A percentile compares a stretch with the other conserved stretches of the same genome.
These are phyloP conservation scores for Onygenales sp. DNA, from an alignment of 2,329 filamentous ascomycete species.

Conservation along the genomic window DNA sequence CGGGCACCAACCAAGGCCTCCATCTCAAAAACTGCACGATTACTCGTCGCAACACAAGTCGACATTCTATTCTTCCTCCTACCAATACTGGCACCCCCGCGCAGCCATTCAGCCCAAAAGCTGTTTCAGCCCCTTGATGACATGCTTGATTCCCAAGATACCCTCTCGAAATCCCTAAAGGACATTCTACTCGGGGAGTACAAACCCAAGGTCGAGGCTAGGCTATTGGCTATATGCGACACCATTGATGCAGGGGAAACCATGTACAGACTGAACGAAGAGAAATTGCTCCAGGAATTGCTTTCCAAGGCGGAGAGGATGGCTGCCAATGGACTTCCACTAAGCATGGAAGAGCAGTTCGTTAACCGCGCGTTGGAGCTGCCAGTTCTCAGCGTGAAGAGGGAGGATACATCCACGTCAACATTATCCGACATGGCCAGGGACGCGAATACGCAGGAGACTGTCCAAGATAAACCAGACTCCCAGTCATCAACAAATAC, in stretches of 20 bases:
- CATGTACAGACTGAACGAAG: conserved; percentile 71
- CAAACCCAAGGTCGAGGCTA: conserved; percentile 46
- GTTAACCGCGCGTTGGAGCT: conserved; percentile 66
- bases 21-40: conserved; percentile 57
- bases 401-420: conserved; percentile 38
- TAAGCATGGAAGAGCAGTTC: conserved; percentile 77
- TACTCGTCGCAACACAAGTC: conserved; percentile 76
- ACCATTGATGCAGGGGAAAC: conserved; percentile 72
- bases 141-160: conserved; percentile 37
- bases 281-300: conserved; percentile 58
- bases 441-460: conserved; percentile 17
- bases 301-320: conserved; percentile 63
- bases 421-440: conserved; percentile 15
- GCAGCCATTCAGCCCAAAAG: conserved; percentile 22
- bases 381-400: conserved; percentile 61
- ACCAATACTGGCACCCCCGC: conserved; percentile 51
- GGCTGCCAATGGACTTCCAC: conserved; percentile 56
- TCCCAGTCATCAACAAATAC: conserved; percentile 23
- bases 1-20: conserved; percentile 31
- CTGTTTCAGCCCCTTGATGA: conserved; percentile 42
- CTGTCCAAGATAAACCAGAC: conserved; percentile 19
- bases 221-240: conserved; percentile 67
- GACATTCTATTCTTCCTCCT: conserved; percentile 79
- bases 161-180: conserved; percentile 31
- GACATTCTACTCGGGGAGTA: conserved; percentile 30